Conservation (phyloP, 2,329 filamentous ascomycete genomes). For the Thyridium curvatum region DNA sequence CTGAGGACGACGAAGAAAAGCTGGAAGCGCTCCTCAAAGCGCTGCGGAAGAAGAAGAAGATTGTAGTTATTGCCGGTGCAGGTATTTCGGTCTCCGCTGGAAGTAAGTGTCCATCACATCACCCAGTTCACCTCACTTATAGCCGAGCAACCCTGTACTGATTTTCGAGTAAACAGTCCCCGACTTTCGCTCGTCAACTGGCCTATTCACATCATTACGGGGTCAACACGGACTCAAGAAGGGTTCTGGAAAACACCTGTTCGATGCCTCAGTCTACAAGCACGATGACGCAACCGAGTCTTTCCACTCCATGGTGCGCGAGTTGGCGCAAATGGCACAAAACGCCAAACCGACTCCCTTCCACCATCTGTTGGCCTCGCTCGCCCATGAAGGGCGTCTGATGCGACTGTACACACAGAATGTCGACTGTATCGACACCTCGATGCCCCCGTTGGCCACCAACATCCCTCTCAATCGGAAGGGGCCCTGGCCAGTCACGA, state of each 20-base stretch:
- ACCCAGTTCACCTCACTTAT: too few species aligned
- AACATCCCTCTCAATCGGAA: conserved; percentile 74
- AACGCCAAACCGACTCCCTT: conserved; percentile 78
- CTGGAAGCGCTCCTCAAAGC: conserved; percentile 67
- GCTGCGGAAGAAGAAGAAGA: conserved; percentile 86
- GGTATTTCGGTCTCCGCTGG: conserved; percentile 96
- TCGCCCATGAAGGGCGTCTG: conserved; percentile 80
- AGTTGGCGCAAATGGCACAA: conserved; percentile 72
- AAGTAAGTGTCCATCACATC: conserved; percentile 55
- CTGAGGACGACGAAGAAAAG: conserved; percentile 49
- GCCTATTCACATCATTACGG: conserved; percentile 80
- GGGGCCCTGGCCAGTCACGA: conserved; percentile 85
- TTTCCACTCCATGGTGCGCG: conserved; percentile 94
- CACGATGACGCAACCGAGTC: conserved; percentile 81
- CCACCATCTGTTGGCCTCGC: conserved; percentile 85
- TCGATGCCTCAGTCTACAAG: conserved; percentile 96
- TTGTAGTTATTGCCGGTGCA: conserved; percentile 92
- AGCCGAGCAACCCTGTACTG: conserved; percentile 11
- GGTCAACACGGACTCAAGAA: conserved; percentile 80
- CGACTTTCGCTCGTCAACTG: conserved; percentile 88
- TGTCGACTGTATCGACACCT: conserved; percentile 89
- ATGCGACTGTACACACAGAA: conserved; percentile 94
- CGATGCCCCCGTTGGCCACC: conserved; percentile 72
- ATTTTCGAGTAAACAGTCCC: conserved; percentile 57
- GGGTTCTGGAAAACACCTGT: conserved; percentile 87